These are phyloP conservation scores for Aspergillus vadensis DNA, from an alignment of 2,329 filamentous ascomycete species.

Conservation along the genomic window DNA sequence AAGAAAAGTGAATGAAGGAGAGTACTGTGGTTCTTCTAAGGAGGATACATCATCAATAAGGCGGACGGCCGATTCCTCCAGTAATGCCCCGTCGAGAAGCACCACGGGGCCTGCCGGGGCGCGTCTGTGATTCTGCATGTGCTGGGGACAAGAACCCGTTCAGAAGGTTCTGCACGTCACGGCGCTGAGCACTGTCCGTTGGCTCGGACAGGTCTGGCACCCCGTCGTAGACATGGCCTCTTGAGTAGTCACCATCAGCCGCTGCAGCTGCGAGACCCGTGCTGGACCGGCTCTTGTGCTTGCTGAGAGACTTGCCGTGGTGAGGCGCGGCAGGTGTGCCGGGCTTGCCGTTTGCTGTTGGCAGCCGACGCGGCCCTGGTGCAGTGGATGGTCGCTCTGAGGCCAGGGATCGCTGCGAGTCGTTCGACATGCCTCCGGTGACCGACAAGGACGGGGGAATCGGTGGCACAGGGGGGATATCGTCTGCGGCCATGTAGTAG, in stretches of 20 bases:
- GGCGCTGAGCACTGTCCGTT: conserved; percentile 25
- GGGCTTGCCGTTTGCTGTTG: conserved; percentile 25
- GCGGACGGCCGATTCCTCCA: conserved; percentile 37
- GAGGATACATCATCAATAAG: conserved; percentile 28
- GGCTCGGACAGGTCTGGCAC: conserved; percentile 14
- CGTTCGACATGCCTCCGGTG: conserved; percentile 45
- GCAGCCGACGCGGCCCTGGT: conserved; percentile 28
- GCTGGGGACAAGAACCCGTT: conserved; percentile 38
- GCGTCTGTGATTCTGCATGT: conserved; percentile 18
- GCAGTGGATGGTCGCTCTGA: conserved; percentile 38
- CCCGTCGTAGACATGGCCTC: conserved; percentile 16
- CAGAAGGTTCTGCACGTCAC: conserved; percentile 41
- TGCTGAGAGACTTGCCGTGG: conserved; percentile 32
- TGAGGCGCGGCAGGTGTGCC: conserved; percentile 20
- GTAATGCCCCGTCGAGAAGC: conserved; percentile 27
- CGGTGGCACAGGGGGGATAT: conserved; percentile 50
- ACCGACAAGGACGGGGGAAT: conserved; percentile 45
- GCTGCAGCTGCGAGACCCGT: conserved; percentile 29
- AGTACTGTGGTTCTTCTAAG: conserved; percentile 1
- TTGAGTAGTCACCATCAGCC: conserved; percentile 20
- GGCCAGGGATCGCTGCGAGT: conserved; percentile 37
- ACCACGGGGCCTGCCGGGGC: conserved; percentile 17
- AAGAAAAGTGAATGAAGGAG: conserved; percentile 7
- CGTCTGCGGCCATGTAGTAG: conserved; percentile 26
- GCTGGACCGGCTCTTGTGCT: conserved; percentile 39